These are phyloP conservation scores for Fusarium pseudograminearum DNA, from an alignment of 2,329 filamentous ascomycete genomes.

Conservation along the genomic window DNA sequence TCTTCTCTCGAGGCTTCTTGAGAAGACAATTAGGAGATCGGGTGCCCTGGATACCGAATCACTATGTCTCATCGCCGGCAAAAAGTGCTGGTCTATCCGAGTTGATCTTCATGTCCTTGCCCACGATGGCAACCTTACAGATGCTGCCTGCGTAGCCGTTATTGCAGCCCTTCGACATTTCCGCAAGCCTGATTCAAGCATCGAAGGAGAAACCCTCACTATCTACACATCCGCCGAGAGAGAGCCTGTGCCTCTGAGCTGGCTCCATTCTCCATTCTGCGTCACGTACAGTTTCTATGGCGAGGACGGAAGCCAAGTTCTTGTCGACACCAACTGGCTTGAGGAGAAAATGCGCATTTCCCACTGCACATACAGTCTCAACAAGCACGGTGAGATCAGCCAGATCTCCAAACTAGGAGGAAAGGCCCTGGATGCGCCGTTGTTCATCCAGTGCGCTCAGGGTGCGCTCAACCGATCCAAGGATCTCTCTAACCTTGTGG, in stretches of 20 bases:
- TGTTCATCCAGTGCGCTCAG: constrained; percentile 80
- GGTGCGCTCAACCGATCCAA: constrained; percentile 83
- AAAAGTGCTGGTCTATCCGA: constrained; percentile 91
- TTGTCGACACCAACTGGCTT: constrained; percentile 78
- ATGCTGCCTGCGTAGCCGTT: constrained; percentile 86
- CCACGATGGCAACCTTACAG: constrained; percentile 90
- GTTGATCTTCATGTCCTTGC: constrained; percentile 93
- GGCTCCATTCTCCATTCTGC: constrained; percentile 92
- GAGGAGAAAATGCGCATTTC: constrained; percentile 83
- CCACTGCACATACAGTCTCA: constrained; percentile 85
- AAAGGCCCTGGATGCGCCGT: constrained; percentile 80
- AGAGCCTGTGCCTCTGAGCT: constrained; percentile 88
- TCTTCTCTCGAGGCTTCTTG: constrained; percentile 86
- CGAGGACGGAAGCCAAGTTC: constrained; percentile 73
- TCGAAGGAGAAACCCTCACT: constrained; percentile 85
- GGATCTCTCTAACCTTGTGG: constrained; percentile 80
- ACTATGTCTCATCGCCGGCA: constrained; percentile 89
- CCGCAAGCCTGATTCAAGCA: constrained; percentile 86
- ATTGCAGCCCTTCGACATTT: constrained; percentile 93
- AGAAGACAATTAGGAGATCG: constrained; percentile 93
- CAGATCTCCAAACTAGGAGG: constrained; percentile 93
- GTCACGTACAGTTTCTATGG: constrained; percentile 89
- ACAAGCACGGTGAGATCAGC: constrained; percentile 89
- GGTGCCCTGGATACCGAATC: constrained; percentile 95
- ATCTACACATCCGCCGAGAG: constrained; percentile 87